Evolutionary conservation across 2,329 filamentous ascomycete species (phyloP).

Genomic region (Pseudogymnoascus sp.): DNA sequence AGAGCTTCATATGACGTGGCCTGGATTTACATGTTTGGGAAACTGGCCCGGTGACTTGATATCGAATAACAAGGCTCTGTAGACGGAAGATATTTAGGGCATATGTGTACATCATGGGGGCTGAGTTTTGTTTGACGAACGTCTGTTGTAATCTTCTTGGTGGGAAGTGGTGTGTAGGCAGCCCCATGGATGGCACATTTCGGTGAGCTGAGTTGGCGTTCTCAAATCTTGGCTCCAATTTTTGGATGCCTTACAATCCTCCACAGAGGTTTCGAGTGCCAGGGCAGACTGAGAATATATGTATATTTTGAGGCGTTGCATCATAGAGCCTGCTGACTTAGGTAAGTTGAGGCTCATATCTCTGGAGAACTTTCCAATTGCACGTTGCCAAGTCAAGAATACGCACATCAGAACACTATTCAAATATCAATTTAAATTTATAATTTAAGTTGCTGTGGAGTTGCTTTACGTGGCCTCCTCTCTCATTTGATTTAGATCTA

Average conservation of each 20-base stretch:
- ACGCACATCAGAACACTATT: not conserved
- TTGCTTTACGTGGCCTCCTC: not conserved
- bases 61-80: not conserved
- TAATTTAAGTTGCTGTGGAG: not conserved
- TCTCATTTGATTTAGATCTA: not conserved
- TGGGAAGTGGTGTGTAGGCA: not conserved
- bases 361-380: not conserved
- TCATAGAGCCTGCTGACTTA: not conserved
- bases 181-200: not conserved
- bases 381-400: not conserved
- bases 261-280: not conserved
- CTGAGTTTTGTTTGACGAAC: not conserved
- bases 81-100: not conserved
- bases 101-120: not conserved
- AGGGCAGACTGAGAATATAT: not conserved
- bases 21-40: not conserved
- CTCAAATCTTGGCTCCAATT: not conserved
- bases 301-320: not conserved
- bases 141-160: not conserved
- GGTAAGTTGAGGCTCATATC: not conserved
- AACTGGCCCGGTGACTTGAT: not conserved
- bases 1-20: too few relatives aligned
- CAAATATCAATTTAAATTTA: not conserved
- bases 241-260: not conserved
- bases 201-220: not conserved